Evolutionary conservation across 768 basidiomycete genomes (phyloP).

Genomic region (Serendipita sp.): DNA sequence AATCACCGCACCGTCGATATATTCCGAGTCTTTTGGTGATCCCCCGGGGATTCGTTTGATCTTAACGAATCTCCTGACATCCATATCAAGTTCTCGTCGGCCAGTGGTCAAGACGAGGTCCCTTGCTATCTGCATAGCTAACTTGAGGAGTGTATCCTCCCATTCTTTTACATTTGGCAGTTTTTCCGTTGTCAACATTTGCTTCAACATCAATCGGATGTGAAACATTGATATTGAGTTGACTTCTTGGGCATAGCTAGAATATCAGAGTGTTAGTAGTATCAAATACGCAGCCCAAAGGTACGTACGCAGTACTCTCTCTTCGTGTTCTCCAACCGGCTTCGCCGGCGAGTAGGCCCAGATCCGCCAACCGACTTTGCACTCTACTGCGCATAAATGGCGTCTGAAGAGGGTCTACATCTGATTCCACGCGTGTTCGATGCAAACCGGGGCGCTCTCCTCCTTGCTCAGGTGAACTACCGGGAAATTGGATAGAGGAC

Average conservation of each 20-base stretch:
- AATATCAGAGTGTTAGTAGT: constrained; percentile 6
- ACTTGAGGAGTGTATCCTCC: constrained; percentile 66
- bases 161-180: constrained; percentile 76
- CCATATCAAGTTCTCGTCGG: constrained; percentile 82
- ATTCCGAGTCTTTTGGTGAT: constrained; percentile 81
- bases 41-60: constrained; percentile 98
- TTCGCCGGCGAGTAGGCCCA: constrained; percentile 30
- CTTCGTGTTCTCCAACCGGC: constrained; percentile 74
- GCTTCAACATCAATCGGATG: constrained; percentile 76
- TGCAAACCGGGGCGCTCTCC: constrained; percentile 38
- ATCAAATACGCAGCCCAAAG: not conserved
- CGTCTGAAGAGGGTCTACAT: constrained; percentile 50
- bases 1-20: constrained; percentile 90
- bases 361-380: constrained; percentile 52
- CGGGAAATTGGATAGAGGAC: constrained; percentile 68
- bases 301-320: constrained; percentile 78
- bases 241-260: constrained; percentile 66
- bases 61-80: constrained; percentile 87
- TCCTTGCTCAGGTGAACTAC: constrained; percentile 53
- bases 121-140: constrained; percentile 73
- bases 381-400: constrained; percentile 76
- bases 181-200: constrained; percentile 68
- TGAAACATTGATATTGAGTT: constrained; percentile 79
- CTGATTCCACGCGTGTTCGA: constrained; percentile 43
- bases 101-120: constrained; percentile 70